Evolutionary conservation across 2,329 filamentous ascomycete genomes (phyloP), one percentile per base, ranked within the genome.

Genomic region (Seiridium unicorne): DNA sequence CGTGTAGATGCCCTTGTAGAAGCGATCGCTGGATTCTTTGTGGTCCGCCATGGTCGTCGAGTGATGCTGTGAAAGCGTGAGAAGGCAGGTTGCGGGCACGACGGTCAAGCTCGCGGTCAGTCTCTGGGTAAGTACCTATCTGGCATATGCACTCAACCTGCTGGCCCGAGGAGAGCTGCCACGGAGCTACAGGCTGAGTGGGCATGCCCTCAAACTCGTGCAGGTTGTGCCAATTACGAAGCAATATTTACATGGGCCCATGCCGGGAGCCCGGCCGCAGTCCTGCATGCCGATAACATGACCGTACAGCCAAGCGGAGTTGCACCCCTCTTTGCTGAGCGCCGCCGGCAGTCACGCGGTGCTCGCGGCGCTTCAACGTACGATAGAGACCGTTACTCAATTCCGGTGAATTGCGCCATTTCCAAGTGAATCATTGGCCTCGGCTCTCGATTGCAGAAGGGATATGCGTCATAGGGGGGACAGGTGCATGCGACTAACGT

Each of bases 1-100:
- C 5, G 51, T 55, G 48, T 60, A 60, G 5, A 60, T 42, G 36
- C 35, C 54, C 44, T 55, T 56, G 51, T 60, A 55, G n/a, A 55
- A n/a, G 18, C 57, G 49, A 11, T 18, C 9, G 8, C 51, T 40
- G 32, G 56, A 11, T 31, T 51, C 31, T 11, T 26, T 51, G 5
- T 35, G 35, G 34, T 58, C 56, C 9, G 56, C 56, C 56, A 58
- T 58, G 44, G 13, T 44, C 38, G 38, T 7, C 13, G 38, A 42
- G 7, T 42, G 38, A 42, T 42, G 7, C 13, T 42, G 2, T 42
- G 7, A 8, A 42, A 42, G 38, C 7, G 38, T 13, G 7, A 13
- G 38, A 42, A 42, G 38, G 38, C 13, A 42, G 38, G 38, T 7
- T 7, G 38, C 13, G 38, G 38, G 38, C 38, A 26, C 18, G 38